Percentiles rank a stretch among this genome's conserved stretches.
Conservation (phyloP, 75 land plant species). For the Picea sitchensis region DNA sequence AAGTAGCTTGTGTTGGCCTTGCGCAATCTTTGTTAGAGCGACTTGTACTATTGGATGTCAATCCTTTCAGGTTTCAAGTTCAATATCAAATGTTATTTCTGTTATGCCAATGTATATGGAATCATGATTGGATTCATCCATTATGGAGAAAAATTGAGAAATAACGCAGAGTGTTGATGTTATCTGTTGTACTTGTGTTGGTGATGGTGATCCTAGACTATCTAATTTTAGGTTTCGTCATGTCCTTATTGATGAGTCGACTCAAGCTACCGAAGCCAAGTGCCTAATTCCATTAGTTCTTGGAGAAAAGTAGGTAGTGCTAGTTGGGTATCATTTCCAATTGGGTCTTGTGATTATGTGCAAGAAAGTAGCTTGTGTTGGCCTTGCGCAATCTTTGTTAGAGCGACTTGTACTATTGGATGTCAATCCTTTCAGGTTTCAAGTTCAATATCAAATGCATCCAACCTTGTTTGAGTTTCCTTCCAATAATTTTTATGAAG, state of each 20-base stretch:
- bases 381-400: constrained; percentile 92
- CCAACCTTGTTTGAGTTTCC: constrained; percentile 95
- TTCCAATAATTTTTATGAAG: constrained; percentile 95
- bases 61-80: constrained; percentile 92
- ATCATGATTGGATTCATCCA: no score
- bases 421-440: constrained; percentile 86
- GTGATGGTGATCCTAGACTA: no score
- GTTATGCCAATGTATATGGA: no score
- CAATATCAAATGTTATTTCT: constrained; percentile 79
- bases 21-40: constrained; percentile 98
- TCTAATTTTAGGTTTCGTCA: no score
- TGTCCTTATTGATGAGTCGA: no score
- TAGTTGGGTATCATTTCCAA: constrained; percentile 98
- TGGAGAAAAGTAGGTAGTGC: constrained; percentile 53
- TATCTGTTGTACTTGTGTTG: no score
- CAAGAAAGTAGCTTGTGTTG: constrained; percentile 98
- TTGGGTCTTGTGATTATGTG: constrained; percentile 99
- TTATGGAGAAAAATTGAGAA: no score
- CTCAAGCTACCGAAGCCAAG: no score
- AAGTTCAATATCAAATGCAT: constrained; percentile 99
- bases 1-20: constrained; percentile 96
- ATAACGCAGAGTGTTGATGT: no score
- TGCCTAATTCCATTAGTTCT: no score
- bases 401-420: constrained; percentile 96
- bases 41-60: constrained; percentile 90